phyloP scores from a whole-genome alignment of 2,329 filamentous ascomycete genomes.

The Diatrype stigma region DNA sequence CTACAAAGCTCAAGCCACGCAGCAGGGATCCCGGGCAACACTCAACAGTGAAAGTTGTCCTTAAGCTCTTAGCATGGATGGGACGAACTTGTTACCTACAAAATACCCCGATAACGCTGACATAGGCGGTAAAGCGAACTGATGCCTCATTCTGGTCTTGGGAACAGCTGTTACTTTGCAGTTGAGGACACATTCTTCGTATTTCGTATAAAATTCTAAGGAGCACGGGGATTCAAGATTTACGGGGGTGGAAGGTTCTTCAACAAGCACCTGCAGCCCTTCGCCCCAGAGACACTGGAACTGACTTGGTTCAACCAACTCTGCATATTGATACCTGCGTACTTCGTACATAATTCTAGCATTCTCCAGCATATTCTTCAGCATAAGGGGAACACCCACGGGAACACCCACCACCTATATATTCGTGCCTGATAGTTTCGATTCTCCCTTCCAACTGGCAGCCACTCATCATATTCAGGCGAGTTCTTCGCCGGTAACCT shows the following conservation, averaged over 20 bases:
- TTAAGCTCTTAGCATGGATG: not conserved
- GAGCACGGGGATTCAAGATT: not conserved
- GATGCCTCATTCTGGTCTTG: not conserved
- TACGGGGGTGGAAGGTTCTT: not conserved
- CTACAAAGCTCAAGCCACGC: not conserved
- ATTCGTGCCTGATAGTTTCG: not conserved
- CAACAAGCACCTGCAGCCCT: not conserved
- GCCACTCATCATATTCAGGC: conserved; percentile 15
- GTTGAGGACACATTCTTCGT: not conserved
- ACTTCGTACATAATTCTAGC: too few relatives aligned
- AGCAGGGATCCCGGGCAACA: not conserved
- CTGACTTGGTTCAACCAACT: not conserved
- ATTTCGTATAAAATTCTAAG: not conserved
- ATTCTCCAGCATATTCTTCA: too few relatives aligned
- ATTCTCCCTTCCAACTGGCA: conserved; percentile 11
- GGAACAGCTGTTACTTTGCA: conserved; percentile 1
- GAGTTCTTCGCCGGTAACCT: conserved; percentile 23
- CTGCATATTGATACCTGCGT: too few relatives aligned
- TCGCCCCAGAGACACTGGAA: not conserved
- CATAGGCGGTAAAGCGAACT: not conserved
- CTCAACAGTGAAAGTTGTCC: not conserved
- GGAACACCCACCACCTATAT: too few relatives aligned
- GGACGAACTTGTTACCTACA: not conserved
- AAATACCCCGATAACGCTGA: not conserved
- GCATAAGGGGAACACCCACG: too few relatives aligned